Evolutionary conservation across 768 basidiomycete genomes (phyloP), one percentile per base, ranked within the genome.

Genomic region (Pleurotus sapidus): DNA sequence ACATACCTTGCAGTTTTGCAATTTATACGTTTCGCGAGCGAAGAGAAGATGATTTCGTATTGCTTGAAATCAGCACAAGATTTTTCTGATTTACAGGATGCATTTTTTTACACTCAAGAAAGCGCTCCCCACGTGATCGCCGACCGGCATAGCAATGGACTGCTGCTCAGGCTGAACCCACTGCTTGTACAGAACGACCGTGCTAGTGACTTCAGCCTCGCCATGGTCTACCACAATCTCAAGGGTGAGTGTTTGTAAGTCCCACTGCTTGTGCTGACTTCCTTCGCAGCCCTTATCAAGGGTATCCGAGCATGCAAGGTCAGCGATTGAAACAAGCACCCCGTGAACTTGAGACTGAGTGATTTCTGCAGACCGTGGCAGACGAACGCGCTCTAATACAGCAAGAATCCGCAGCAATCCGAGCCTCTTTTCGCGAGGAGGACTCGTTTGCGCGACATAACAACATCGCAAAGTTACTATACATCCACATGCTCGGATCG

Each of bases 401-500:
- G 69, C 95, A 97, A 70, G 96, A 98, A 77, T 95, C 93, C 1
- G 96, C 96, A 9, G 93, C 95, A 8, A 97, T 98, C 64, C 87
- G 97, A 45, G 95, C 96, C 0, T 94, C 95, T 0, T 98, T 99
- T 75, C 86, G 95, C 59, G 95, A 97, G 71, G 97, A 98, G 70
- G 97, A 98, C 77, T 87, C 94, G 2, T 93, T 89, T 71, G 84
- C 93, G 57, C 88, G 97, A 55, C 91, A 99, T 71, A 91, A 98
- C 80, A 98, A 95, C 73, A 88, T 99, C 68, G 96, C 95, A 57
- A 98, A 98, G 70, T 83, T 98, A 20, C 86, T 99, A 59, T 98
- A 99, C 76, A 97, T 97, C 74, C 93, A 96, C 70, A 98, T 99
- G 95, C 87, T 97, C 39, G 97, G 97, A 56, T 98, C 95, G 46